A percentile compares a stretch with the other conserved stretches of the same genome.
phyloP scores from a whole-genome alignment of 306 rosid species.

The Vachellia pachyceras region DNA sequence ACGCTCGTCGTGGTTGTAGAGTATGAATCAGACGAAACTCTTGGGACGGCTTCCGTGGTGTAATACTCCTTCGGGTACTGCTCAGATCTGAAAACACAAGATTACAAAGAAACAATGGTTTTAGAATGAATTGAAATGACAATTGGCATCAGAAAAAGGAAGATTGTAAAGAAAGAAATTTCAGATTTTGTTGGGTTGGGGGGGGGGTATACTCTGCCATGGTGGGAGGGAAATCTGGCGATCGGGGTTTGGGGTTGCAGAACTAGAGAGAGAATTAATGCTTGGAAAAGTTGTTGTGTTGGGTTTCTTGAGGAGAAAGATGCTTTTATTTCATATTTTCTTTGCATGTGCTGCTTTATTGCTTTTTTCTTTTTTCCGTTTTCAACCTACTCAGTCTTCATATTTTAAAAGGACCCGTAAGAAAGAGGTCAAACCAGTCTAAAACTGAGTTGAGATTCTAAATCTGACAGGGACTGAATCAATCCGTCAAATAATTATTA shows the following conservation, averaged over 20 bases:
- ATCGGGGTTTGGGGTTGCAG: neutral
- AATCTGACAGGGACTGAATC: too few relatives aligned
- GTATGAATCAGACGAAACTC: slow-evolving; percentile 25
- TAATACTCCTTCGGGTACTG: slow-evolving; percentile 52
- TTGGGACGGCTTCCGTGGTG: slow-evolving; percentile 21
- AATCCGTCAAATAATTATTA: too few relatives aligned
- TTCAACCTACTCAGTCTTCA: too few relatives aligned
- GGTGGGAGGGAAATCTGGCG: neutral
- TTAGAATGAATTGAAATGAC: neutral
- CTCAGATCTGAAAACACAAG: slow-evolving; percentile 57
- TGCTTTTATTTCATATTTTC: neutral
- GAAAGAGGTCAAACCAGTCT: neutral
- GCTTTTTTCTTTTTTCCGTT: neutral
- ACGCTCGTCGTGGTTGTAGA: slow-evolving; percentile 80
- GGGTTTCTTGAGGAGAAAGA: neutral
- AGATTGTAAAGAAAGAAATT: neutral
- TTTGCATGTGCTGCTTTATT: slow-evolving; percentile 11
- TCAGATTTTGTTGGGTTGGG: neutral
- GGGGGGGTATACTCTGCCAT: slow-evolving; percentile 47
- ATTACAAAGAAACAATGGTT: neutral
- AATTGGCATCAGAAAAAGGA: neutral
- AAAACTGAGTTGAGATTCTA: too few relatives aligned
- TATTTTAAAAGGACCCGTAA: neutral
- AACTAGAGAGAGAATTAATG: neutral
- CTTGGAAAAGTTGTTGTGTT: neutral